Evolutionary conservation across 768 basidiomycete species (phyloP), one percentile per base, ranked within the genome.

Genomic region (Filobasidium floriforme): DNA sequence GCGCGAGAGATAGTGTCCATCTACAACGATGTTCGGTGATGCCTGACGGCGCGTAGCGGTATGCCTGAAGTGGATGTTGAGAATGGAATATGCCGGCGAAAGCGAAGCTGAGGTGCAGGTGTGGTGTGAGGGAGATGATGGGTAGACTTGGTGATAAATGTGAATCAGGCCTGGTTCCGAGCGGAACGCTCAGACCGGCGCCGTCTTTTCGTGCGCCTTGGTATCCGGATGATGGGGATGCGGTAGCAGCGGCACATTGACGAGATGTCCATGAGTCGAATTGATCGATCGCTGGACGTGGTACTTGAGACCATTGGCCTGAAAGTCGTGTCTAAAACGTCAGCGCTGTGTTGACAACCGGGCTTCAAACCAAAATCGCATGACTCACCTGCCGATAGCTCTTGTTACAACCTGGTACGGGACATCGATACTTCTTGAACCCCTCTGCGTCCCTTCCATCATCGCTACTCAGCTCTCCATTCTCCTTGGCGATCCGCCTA

Each of bases 371-470:
- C 54, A 7, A 6, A 22, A 15, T 15, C 19, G 26, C 26, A 15
- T 14, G 15, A 6, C 54, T 57, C 54, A 57, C 76, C 66, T 78
- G 77, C 65, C 76, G 76, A 63, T 78, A 78, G 18, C 69, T 69
- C 59, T 78, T 78, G 41, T 75, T 76, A 49, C 77, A 78, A 9
- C 77, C 77, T 49, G 76, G 75, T 26, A 78, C 73, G 7, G 77
- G 77, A 64, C 77, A 78, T 14, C 74, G 69, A 60, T 75, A 77
- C 54, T 73, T 68, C 57, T 74, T 75, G 62, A 73, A 75, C 9
- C 68, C 69, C 46, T 74, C 75, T 0, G 67, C 72, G 44, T 69
- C 61, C 24, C 67, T 41, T 19, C 63, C 68, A 57, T 64, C 67
- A 52, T 66, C 68, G 15, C 65, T 66, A 55, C 65, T 66, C 18